phyloP scores from a whole-genome alignment of 73 alveolate species.

The Paramecium tetraurelia region DNA sequence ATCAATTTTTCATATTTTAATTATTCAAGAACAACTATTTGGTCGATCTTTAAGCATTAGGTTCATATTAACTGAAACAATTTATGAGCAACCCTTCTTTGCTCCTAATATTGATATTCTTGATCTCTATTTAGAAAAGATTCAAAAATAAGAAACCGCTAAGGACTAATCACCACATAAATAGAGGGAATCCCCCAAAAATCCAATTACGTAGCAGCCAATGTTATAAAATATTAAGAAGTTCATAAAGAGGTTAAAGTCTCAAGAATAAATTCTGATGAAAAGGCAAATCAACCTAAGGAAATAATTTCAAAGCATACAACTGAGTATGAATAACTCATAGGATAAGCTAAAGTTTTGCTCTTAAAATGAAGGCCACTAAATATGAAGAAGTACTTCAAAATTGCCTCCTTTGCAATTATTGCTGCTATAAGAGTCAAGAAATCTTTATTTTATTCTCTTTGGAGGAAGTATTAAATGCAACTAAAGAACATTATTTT shows the following conservation, averaged over 20 bases:
- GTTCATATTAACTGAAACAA: neutral
- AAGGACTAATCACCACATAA: neutral
- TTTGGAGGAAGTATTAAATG: neutral
- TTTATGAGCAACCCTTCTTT: neutral
- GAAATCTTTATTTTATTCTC: neutral
- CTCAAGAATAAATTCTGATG: neutral
- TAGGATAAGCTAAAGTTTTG: neutral
- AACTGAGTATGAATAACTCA: neutral
- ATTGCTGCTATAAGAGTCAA: neutral
- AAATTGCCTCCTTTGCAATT: neutral
- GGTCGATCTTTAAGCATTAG: neutral
- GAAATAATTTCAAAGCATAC: neutral
- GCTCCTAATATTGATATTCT: neutral
- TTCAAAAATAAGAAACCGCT: neutral
- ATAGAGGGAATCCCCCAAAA: neutral
- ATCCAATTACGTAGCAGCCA: neutral
- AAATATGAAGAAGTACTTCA: neutral
- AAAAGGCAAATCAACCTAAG: neutral
- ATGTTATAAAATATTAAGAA: neutral
- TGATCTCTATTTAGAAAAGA: neutral
- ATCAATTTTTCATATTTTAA: neutral
- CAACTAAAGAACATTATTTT: neutral
- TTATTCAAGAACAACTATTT: neutral
- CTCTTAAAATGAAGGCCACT: neutral
- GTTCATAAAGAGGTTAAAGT: neutral